These are phyloP conservation scores for Aegilops speltoides DNA, from an alignment of 176 grass and related monocot genomes.

Conservation along the genomic window DNA sequence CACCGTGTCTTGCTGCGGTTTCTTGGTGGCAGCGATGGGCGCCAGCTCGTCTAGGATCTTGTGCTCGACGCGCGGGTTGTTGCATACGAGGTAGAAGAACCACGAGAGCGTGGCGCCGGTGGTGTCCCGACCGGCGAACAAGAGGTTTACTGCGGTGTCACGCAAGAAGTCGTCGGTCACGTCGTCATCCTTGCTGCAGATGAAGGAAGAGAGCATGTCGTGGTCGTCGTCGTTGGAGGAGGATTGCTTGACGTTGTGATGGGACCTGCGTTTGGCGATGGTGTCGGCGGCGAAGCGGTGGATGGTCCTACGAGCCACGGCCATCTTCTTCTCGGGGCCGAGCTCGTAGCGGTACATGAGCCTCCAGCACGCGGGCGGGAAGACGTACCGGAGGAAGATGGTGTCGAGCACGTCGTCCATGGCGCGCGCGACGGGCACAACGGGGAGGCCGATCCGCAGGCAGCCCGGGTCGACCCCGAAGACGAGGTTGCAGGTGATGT, in stretches of 20 bases:
- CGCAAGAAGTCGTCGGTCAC: conserved; percentile 32
- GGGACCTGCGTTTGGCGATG: conserved; percentile 34
- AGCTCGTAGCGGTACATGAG: conserved; percentile 39
- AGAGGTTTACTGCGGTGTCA: conserved; percentile 55
- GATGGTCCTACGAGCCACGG: conserved; percentile 39
- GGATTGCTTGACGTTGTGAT: conserved; percentile 20
- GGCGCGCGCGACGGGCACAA: conserved; percentile 60
- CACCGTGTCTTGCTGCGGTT: neutral
- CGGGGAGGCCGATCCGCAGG: conserved; percentile 43
- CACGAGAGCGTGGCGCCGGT: conserved; percentile 64
- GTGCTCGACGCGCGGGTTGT: conserved; percentile 46
- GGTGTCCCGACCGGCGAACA: neutral
- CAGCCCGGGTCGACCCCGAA: conserved; percentile 74
- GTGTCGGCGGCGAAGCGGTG: conserved; percentile 58
- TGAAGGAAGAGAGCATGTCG: conserved; percentile 57
- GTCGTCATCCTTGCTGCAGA: conserved; percentile 24
- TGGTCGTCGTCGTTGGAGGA: neutral
- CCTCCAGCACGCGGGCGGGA: conserved; percentile 55
- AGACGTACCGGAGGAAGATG: conserved; percentile 53
- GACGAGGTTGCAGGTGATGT: conserved; percentile 51
- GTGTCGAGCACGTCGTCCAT: conserved; percentile 60
- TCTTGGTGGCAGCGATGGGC: conserved; percentile 1
- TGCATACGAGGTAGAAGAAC: conserved; percentile 68
- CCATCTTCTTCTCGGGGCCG: conserved; percentile 61
- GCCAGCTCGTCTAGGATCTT: conserved; percentile 59